Evolutionary conservation across 352 stramenopile genomes (phyloP).

Genomic region (Halophytophthora polymorphica): DNA sequence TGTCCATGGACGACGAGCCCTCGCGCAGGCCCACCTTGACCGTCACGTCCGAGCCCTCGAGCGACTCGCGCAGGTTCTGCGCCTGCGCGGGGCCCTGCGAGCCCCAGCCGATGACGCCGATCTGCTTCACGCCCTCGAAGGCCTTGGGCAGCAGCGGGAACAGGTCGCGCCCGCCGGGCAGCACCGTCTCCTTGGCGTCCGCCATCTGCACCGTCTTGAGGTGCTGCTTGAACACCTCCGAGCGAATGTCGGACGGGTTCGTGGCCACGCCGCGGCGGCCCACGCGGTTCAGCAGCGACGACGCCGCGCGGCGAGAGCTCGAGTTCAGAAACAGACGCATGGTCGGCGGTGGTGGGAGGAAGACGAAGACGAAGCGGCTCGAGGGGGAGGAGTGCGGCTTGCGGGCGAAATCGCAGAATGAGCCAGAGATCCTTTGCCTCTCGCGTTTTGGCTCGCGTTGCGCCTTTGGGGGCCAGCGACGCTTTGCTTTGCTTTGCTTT

Average conservation of each 20-base stretch:
- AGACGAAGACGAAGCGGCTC: neutral
- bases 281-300: conserved; percentile 29
- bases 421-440: conserved; percentile 5
- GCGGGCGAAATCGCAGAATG: conserved; percentile 29
- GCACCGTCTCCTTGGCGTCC: conserved; percentile 69
- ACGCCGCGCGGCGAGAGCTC: conserved; percentile 36
- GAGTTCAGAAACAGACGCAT: conserved; percentile 73
- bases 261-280: conserved; percentile 53
- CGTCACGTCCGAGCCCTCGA: conserved; percentile 70
- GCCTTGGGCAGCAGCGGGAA: conserved; percentile 94
- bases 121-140: conserved; percentile 96
- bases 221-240: conserved; percentile 67
- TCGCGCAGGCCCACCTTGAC: conserved; percentile 89
- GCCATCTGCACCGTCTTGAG: conserved; percentile 79
- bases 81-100: conserved; percentile 96
- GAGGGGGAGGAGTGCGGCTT: conserved; percentile 7
- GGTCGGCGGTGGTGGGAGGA: neutral
- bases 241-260: conserved; percentile 61
- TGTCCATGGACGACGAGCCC: conserved; percentile 76
- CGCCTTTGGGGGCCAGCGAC: conserved; percentile 1
- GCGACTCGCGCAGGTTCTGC: conserved; percentile 96
- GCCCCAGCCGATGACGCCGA: conserved; percentile 98
- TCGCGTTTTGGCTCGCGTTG: neutral
- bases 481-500: neutral
- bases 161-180: conserved; percentile 88